phyloP scores from a whole-genome alignment of 179 eudicot genomes.

The Vitellaria paradoxa region DNA sequence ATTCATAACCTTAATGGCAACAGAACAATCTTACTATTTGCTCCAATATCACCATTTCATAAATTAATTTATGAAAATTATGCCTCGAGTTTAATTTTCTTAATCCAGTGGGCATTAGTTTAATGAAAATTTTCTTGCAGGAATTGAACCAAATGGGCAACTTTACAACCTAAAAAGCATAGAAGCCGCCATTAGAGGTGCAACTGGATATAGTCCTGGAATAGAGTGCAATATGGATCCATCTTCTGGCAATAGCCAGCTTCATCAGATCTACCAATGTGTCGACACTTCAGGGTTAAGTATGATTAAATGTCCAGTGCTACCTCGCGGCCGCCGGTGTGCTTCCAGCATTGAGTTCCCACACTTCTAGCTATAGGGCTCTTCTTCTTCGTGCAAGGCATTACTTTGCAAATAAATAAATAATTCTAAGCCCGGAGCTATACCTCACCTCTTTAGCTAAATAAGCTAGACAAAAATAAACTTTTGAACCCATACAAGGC shows the following conservation, averaged over 20 bases:
- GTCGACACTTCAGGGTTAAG: conserved; percentile 53
- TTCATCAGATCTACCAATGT: conserved; percentile 71
- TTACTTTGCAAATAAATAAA: no score
- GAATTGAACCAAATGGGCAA: conserved; percentile 53
- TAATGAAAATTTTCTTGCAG: conserved; percentile 23
- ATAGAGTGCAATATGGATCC: conserved; percentile 53
- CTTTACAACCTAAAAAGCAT: conserved; percentile 40
- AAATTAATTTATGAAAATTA: no score
- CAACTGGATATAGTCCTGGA: conserved; percentile 37
- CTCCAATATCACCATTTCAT: no score
- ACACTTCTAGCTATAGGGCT: conserved; percentile 24
- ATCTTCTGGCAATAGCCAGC: conserved; percentile 36
- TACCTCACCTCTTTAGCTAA: no score
- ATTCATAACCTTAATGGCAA: no score
- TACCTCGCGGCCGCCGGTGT: conserved; percentile 49
- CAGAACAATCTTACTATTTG: no score
- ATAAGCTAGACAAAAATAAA: no score
- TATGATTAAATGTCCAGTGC: conserved; percentile 66
- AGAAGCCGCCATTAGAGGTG: conserved; percentile 42
- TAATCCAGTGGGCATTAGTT: no score
- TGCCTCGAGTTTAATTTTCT: no score
- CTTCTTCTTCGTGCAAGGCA: no score
- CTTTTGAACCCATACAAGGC: no score
- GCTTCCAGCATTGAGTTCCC: conserved; percentile 67
- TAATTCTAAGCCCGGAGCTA: no score